phyloP scores from a whole-genome alignment of 192 early-diverging fungal genomes.

The Rhizophagus sp. region DNA sequence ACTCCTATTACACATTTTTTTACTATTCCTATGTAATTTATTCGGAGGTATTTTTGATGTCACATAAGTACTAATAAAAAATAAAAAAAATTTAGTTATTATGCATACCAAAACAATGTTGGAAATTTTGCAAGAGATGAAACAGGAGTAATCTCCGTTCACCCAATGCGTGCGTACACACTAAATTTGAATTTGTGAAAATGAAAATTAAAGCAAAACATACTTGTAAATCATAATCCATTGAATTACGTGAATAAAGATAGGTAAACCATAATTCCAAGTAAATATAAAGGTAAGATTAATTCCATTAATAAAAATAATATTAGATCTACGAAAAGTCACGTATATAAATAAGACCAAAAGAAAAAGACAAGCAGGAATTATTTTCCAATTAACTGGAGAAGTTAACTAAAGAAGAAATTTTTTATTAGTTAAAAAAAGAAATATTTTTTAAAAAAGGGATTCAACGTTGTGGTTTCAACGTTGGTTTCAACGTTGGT shows the following conservation, averaged over 20 bases:
- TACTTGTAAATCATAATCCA: conserved; percentile 6
- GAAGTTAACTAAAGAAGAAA: not conserved
- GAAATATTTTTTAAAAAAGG: too few relatives aligned
- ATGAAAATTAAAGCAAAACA: not conserved
- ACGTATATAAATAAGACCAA: not conserved
- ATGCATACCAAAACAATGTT: too few relatives aligned
- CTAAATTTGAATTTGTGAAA: too few relatives aligned
- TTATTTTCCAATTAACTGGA: not conserved
- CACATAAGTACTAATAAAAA: not conserved
- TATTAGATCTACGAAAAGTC: not conserved
- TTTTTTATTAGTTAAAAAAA: too few relatives aligned
- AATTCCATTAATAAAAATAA: not conserved
- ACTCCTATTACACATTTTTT: too few relatives aligned
- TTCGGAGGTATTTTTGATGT: not conserved
- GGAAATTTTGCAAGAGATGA: too few relatives aligned
- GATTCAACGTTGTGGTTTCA: too few relatives aligned
- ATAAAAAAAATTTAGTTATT: not conserved
- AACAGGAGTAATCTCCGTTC: too few relatives aligned
- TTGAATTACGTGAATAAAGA: not conserved
- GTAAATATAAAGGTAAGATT: not conserved
- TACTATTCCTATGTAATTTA: not conserved
- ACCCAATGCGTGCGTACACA: not conserved
- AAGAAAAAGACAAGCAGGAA: not conserved
- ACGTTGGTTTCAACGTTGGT: too few relatives aligned
- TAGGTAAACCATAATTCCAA: not conserved